A percentile compares a stretch with the other conserved stretches of the same genome.
These are phyloP conservation scores for Neofusicoccum cordaticola DNA, from an alignment of 2,329 filamentous ascomycete species.

Conservation along the genomic window DNA sequence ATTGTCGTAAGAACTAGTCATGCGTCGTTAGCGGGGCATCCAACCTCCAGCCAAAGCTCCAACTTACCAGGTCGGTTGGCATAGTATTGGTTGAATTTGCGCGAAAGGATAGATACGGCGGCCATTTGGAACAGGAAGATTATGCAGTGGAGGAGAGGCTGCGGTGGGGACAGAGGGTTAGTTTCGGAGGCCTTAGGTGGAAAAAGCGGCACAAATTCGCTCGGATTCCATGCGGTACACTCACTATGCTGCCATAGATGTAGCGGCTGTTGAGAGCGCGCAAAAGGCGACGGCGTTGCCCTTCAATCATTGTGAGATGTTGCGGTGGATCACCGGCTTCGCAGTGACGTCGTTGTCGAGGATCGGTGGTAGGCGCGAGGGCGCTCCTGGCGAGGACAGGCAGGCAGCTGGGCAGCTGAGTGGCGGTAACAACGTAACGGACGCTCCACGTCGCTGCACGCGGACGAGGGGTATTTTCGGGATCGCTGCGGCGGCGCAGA, in stretches of 20 bases:
- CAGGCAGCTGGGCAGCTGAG: neutral
- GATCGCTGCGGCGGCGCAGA: neutral
- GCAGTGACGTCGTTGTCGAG: constrained; percentile 16
- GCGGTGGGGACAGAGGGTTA: constrained; percentile 21
- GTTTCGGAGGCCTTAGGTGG: neutral
- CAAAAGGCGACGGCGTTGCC: constrained; percentile 56
- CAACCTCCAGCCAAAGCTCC: neutral
- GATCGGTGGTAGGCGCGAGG: constrained; percentile 12
- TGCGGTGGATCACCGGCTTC: constrained; percentile 19
- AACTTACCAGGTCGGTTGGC: constrained; percentile 76
- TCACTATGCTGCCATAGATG: constrained; percentile 70
- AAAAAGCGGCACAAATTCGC: constrained; percentile 15
- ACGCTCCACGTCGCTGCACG: neutral
- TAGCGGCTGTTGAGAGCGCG: constrained; percentile 68
- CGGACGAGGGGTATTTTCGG: neutral
- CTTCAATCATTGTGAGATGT: constrained; percentile 33
- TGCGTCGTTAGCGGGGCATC: neutral
- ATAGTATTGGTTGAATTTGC: constrained; percentile 94
- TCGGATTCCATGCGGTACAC: constrained; percentile 36
- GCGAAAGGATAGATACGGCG: constrained; percentile 74
- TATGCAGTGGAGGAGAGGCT: constrained; percentile 85
- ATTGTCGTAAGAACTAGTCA: constrained; percentile 86
- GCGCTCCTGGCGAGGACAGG: constrained; percentile 12
- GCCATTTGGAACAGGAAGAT: constrained; percentile 87
- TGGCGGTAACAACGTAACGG: neutral